A percentile compares a stretch with the other conserved stretches of the same genome.
Evolutionary conservation across 345 rosid species (phyloP).

Genomic region (Trapa bicornis): DNA sequence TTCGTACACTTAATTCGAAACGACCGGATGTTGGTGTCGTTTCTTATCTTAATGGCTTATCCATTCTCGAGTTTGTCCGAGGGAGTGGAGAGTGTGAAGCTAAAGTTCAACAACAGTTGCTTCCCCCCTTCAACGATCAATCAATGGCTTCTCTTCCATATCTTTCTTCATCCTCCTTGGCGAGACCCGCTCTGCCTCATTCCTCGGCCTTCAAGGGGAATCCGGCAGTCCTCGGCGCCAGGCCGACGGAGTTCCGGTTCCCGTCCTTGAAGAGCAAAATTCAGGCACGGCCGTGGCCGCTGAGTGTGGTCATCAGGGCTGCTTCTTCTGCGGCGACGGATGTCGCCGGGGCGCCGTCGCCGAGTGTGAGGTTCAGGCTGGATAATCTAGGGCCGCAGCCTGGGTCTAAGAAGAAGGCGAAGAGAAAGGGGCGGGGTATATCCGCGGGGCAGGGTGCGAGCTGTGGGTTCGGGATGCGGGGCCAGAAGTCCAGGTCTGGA

Average conservation of each 20-base stretch:
- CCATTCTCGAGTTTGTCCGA: not conserved
- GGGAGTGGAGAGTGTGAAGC: not conserved
- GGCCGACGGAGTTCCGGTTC: not conserved
- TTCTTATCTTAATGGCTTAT: conserved; percentile 1
- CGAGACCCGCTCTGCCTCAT: conserved; percentile 2
- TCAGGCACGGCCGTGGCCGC: conserved; percentile 5
- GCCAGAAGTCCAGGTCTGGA: conserved; percentile 94
- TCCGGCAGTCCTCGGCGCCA: not conserved
- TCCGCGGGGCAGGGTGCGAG: conserved; percentile 88
- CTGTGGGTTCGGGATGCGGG: conserved; percentile 95
- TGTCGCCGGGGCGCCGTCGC: conserved; percentile 13
- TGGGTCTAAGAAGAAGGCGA: conserved; percentile 75
- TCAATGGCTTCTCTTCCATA: conserved; percentile 8
- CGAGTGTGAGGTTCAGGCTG: conserved; percentile 43
- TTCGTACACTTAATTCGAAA: not conserved
- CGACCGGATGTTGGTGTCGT: not conserved
- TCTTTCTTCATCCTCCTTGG: not conserved
- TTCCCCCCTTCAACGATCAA: not conserved
- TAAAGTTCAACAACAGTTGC: not conserved
- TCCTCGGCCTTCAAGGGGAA: conserved; percentile 3
- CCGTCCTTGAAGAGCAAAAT: conserved; percentile 9
- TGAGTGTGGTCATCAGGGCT: conserved; percentile 24
- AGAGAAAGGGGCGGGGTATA: conserved; percentile 89
- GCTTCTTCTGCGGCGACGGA: not conserved
- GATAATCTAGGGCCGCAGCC: conserved; percentile 81